Evolutionary conservation across 2,329 filamentous ascomycete species (phyloP), one percentile per base, ranked within the genome.

Genomic region (Calcarisporium arbuscula): DNA sequence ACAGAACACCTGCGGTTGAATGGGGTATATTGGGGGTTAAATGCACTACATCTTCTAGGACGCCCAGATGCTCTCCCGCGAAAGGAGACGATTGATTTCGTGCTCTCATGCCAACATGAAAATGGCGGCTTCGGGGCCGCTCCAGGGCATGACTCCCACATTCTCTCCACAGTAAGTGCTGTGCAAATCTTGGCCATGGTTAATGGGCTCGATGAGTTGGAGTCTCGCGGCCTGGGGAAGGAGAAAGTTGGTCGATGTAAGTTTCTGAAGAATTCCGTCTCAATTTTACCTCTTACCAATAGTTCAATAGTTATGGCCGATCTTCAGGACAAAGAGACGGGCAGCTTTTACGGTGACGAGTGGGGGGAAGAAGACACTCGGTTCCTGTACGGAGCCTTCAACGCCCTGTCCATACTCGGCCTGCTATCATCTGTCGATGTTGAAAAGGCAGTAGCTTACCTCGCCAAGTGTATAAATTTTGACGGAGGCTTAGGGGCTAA

Each of bases 321-420:
- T 43, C 72, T 95, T 33, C 92, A 98, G 54, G 82, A 95, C 54
- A 68, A 65, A 15, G 68, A 82, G 36, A 86, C 82, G 4, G 92
- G 92, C 39, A 92, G 85, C 0, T 96, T 98, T 59, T 78, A 82
- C 35, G 92, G 92, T 32, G 92, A 98, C 53, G 82, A 94, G 59
- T 98, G 89, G 89, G 92, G 92, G 20, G 92, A 98, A 60, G 82
- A 84, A 43, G 92, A 98, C 60, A 96, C 92, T 0, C 80, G 92
- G 17, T 98, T 98, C 55, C 70, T 98, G 9, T 96, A 94, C 54
- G 84, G 83, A 22, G 88, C 87, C 7, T 70, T 98, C 36, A 94
- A 94, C 56, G 86, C 87, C 1, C 70, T 98, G 12, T 95, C 90
- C 1, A 74, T 98, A 8, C 71, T 98, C 14, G 75, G 76, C 6